Percentiles rank a stretch among this genome's conserved stretches.
phyloP scores from a whole-genome alignment of 192 early-diverging fungal genomes.

The Anaeromyces robustus region DNA sequence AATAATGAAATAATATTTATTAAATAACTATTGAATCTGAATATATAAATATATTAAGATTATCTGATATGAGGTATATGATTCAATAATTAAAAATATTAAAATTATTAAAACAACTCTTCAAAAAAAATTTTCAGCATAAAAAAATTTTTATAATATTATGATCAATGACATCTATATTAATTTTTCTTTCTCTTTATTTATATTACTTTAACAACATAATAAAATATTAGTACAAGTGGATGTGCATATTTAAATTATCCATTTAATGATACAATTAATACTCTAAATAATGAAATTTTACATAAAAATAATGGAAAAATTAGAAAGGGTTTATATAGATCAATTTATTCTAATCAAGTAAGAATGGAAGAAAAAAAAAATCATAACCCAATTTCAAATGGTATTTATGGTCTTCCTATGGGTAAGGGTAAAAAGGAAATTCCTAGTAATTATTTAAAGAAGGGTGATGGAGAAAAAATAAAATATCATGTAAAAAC shows the following conservation, averaged over 20 bases:
- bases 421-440: not conserved
- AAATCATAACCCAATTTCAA: not conserved
- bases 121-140: too few species aligned
- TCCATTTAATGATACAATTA: not conserved
- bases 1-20: too few species aligned
- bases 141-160: too few species aligned
- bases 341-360: not conserved
- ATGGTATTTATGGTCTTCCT: not conserved
- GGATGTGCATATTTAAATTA: not conserved
- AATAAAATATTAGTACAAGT: not conserved
- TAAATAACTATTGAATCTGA: too few species aligned
- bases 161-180: too few species aligned
- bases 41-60: too few species aligned
- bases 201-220: too few species aligned
- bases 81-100: too few species aligned
- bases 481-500: not conserved
- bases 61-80: too few species aligned
- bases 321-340: not conserved
- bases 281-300: not conserved
- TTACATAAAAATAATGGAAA: not conserved
- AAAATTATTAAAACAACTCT: too few species aligned
- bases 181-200: too few species aligned
- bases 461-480: not conserved
- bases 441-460: not conserved
- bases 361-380: not conserved